Percentiles rank a stretch among this genome's conserved stretches.
phyloP scores from a whole-genome alignment of 768 basidiomycete species.

The Stropharia rugosoannulata region DNA sequence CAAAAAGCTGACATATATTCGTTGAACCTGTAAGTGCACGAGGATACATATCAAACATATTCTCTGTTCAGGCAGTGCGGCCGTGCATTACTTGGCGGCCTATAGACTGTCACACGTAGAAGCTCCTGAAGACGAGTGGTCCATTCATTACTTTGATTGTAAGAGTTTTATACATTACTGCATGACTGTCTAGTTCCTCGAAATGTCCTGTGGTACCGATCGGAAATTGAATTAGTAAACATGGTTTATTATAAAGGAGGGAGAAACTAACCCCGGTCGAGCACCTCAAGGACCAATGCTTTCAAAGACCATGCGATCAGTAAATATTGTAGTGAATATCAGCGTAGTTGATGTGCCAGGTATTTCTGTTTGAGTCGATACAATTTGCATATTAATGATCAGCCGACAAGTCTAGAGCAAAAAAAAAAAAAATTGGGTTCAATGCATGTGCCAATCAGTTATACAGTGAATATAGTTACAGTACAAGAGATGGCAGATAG shows the following conservation, averaged over 20 bases:
- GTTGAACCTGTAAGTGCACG: no score
- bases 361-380: background rate
- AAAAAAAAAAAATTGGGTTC: background rate
- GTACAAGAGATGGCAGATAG: slow-evolving; percentile 19
- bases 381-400: slow-evolving; percentile 23
- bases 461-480: slow-evolving; percentile 8
- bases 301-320: slow-evolving; percentile 14
- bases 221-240: background rate
- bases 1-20: no score
- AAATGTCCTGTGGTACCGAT: background rate
- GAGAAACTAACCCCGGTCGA: background rate
- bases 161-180: no score
- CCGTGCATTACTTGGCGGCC: no score
- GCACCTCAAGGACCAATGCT: background rate
- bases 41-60: no score
- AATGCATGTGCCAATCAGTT: no score
- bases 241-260: background rate
- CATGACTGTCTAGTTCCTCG: no score
- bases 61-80: no score
- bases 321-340: slow-evolving; percentile 18
- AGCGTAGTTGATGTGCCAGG: slow-evolving; percentile 11
- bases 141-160: no score
- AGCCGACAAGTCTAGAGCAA: slow-evolving; percentile 21
- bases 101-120: no score
- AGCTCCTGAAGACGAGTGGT: no score